These are phyloP conservation scores for Fusarium torulosum DNA, from an alignment of 2,329 filamentous ascomycete genomes.

Conservation along the genomic window DNA sequence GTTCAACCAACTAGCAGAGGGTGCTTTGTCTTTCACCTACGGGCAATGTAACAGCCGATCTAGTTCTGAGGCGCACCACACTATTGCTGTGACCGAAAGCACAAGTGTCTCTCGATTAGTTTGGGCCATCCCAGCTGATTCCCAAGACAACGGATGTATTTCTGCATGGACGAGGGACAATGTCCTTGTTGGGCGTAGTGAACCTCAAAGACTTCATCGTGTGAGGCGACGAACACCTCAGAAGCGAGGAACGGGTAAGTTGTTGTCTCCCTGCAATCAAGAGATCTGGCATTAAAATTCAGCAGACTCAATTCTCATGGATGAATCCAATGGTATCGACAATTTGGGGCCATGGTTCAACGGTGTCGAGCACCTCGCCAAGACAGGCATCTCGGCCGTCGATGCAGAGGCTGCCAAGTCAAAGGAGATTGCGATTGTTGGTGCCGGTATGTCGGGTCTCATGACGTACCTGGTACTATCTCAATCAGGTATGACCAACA, in stretches of 20 bases:
- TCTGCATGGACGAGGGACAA: not conserved
- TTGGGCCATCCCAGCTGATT: not conserved
- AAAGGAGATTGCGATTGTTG: slow-evolving; percentile 7
- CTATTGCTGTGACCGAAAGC: slow-evolving; percentile 4
- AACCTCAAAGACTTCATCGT: slow-evolving; percentile 1
- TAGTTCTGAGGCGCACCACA: not conserved
- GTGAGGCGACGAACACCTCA: not conserved
- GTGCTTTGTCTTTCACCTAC: slow-evolving; percentile 6
- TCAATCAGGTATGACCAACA: slow-evolving; percentile 21
- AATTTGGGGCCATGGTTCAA: slow-evolving; percentile 7
- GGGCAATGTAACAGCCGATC: not conserved
- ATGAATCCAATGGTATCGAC: not conserved
- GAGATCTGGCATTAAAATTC: fast-evolving
- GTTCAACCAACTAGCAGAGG: not conserved
- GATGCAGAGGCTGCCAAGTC: slow-evolving; percentile 3
- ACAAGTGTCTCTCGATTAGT: not conserved
- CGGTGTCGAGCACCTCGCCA: slow-evolving; percentile 1
- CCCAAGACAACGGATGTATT: slow-evolving; percentile 1
- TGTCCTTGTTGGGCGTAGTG: not conserved
- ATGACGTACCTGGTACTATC: slow-evolving; percentile 15
- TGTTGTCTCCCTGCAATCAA: fast-evolving
- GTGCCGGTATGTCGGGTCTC: slow-evolving; percentile 1
- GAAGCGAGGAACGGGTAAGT: not conserved
- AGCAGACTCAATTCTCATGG: not conserved
- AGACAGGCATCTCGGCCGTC: not conserved